Base-by-base conservation (phyloP, 768 basidiomycete species). In the Psilocybe sp. region DNA sequence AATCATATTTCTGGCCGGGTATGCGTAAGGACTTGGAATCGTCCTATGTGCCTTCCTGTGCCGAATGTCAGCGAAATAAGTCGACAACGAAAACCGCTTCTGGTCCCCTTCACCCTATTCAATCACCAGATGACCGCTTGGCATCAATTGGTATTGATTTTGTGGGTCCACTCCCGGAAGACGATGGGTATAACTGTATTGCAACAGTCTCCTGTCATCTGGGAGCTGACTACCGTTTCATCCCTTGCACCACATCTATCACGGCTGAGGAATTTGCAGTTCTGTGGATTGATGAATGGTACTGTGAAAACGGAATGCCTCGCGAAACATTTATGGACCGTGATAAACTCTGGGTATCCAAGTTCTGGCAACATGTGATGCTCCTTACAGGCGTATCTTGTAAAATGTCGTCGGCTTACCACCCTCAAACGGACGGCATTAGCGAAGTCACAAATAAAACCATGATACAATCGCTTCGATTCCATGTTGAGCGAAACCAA, bases 1-100 rank as follows among this genome's bases (percentile, higher is more conserved):
- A 56, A 0, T 53, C 60, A 1, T 72, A 60, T 48, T 71, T 64
- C 38, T 65, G 67, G 69, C 63, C 64, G 19, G 60, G 65, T 32
- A 73, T 74, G 72, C 50, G 66, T 47, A 36, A 12, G 1, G 55
- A 68, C 28, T 55, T 74, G 0, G 66, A 66, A 44, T 8, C 41
- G 0, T 36, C 53, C 4, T 75, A 76, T 47, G 56, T 77, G 4
- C 65, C 64, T 0, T 48, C 55, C 0, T 69, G 71, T 44, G 15
- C 42, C 0, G 59, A 64, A 0, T 78, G 75, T 40, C 68, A 72
- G 33, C 45, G 60, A 0, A 69, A 75, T 56, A 77, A 78, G 52
- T 51, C 56, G 0, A 28, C 35, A 0, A 72, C 69, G 0, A 45
- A 59, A 0, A 53, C 52, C 6, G 55, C 55, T 2, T 31, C 57